Percentiles rank a stretch among this genome's conserved stretches.
Conservation (phyloP, 257 asterid species). For the Plantago elongata region DNA sequence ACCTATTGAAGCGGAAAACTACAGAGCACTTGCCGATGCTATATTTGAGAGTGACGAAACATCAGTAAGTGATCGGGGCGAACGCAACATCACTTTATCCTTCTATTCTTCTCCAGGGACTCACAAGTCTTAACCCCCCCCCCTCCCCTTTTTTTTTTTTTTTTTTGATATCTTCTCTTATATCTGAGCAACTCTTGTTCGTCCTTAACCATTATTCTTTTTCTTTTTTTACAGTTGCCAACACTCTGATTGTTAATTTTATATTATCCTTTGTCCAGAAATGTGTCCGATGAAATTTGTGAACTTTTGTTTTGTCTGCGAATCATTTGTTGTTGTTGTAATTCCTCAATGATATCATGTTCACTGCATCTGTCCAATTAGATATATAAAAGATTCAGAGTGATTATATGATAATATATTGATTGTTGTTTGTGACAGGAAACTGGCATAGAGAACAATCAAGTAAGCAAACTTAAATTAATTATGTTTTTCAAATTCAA, state of each 20-base stretch:
- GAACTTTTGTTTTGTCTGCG: conserved; percentile 28
- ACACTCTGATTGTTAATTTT: conserved; percentile 18
- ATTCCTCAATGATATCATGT: conserved; percentile 1
- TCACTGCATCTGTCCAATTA: background rate
- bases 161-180: conserved; percentile 5
- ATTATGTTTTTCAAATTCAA: background rate
- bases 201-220: conserved; percentile 2
- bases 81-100: conserved; percentile 1
- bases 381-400: conserved; percentile 1
- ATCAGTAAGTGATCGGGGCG: conserved; percentile 39
- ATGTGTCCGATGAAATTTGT: conserved; percentile 15
- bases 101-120: background rate
- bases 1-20: conserved; percentile 75
- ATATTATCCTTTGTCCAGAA: conserved; percentile 25
- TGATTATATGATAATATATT: conserved; percentile 20
- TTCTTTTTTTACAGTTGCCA: background rate
- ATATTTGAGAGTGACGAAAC: conserved; percentile 63
- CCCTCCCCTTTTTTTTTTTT: background rate
- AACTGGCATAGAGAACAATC: conserved; percentile 20
- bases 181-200: conserved; percentile 3
- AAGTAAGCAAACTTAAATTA: conserved; percentile 9
- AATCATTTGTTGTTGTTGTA: conserved; percentile 9
- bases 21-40: conserved; percentile 81
- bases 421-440: conserved; percentile 26
- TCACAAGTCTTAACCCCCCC: background rate